A percentile compares a stretch with the other conserved stretches of the same genome.
phyloP scores from a whole-genome alignment of 208 protist genomes.

The Sergeia podlipaevii region DNA sequence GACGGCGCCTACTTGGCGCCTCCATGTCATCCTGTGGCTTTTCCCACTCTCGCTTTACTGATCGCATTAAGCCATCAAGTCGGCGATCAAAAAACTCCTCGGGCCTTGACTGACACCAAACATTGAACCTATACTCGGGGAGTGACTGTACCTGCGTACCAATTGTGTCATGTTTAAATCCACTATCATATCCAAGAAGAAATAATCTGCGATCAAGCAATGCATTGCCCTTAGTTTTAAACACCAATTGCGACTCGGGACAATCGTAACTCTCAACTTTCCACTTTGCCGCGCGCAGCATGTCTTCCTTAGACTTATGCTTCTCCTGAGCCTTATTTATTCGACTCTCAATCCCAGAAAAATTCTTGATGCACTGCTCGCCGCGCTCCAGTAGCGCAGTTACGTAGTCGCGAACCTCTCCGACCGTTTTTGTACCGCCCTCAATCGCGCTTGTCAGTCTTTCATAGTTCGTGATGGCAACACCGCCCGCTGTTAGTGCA shows the following conservation, averaged over 20 bases:
- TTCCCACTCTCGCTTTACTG: constrained; percentile 78
- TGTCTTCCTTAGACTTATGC: constrained; percentile 33
- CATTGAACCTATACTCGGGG: constrained; percentile 79
- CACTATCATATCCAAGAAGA: constrained; percentile 63
- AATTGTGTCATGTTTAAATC: constrained; percentile 41
- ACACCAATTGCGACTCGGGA: constrained; percentile 59
- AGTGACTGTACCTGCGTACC: constrained; percentile 36
- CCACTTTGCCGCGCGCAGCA: constrained; percentile 64
- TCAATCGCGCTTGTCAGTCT: constrained; percentile 32
- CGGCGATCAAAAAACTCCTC: constrained; percentile 55
- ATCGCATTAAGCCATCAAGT: constrained; percentile 45
- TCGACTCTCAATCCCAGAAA: constrained; percentile 44
- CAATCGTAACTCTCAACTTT: constrained; percentile 77
- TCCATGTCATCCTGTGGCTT: constrained; percentile 24
- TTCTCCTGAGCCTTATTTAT: constrained; percentile 45
- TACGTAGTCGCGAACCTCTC: constrained; percentile 82
- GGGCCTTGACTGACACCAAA: constrained; percentile 70
- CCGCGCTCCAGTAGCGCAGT: constrained; percentile 73
- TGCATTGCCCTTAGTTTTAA: constrained; percentile 28
- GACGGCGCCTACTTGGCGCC: constrained; percentile 20
- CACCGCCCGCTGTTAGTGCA: constrained; percentile 39
- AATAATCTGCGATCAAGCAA: constrained; percentile 72
- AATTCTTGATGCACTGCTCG: constrained; percentile 66
- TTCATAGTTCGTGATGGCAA: constrained; percentile 65
- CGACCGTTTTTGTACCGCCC: constrained; percentile 45